phyloP scores from a whole-genome alignment of 2,329 filamentous ascomycete species.

The Fusarium caatingaense region DNA sequence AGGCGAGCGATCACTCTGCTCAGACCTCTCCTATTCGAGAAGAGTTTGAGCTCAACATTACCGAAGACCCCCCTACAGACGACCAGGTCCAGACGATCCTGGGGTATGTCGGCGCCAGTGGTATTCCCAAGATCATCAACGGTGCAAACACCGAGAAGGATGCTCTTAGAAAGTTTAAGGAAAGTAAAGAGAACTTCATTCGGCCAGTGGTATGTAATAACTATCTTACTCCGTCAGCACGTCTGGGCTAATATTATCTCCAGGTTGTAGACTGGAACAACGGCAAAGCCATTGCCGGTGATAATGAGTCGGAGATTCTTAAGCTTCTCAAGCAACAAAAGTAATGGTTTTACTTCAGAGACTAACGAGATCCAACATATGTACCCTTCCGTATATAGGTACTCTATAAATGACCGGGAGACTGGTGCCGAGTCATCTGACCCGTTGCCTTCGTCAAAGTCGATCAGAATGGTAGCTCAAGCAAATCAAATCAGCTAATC shows the following conservation, averaged over 20 bases:
- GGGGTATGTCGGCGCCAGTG: constrained; percentile 77
- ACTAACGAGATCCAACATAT: constrained; percentile 24
- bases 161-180: constrained; percentile 81
- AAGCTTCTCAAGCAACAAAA: constrained; percentile 76
- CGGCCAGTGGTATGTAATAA: constrained; percentile 75
- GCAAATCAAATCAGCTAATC: neutral
- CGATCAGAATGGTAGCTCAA: neutral
- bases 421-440: constrained; percentile 16
- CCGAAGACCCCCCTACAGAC: constrained; percentile 80
- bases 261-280: constrained; percentile 91
- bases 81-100: constrained; percentile 88
- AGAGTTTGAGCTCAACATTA: constrained; percentile 89
- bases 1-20: constrained; percentile 77
- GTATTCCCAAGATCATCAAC: constrained; percentile 72
- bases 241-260: constrained; percentile 13
- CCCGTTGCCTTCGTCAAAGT: constrained; percentile 3
- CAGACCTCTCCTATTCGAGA: constrained; percentile 67
- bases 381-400: constrained; percentile 34
- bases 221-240: neutral
- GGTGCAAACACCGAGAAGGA: constrained; percentile 81
- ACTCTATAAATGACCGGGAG: constrained; percentile 4
- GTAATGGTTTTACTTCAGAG: constrained; percentile 34
- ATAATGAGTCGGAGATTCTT: constrained; percentile 88
- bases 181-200: constrained; percentile 75
- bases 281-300: constrained; percentile 81